Evolutionary conservation across 768 basidiomycete genomes (phyloP).

Genomic region (Leucosporidium creatinivorum): DNA sequence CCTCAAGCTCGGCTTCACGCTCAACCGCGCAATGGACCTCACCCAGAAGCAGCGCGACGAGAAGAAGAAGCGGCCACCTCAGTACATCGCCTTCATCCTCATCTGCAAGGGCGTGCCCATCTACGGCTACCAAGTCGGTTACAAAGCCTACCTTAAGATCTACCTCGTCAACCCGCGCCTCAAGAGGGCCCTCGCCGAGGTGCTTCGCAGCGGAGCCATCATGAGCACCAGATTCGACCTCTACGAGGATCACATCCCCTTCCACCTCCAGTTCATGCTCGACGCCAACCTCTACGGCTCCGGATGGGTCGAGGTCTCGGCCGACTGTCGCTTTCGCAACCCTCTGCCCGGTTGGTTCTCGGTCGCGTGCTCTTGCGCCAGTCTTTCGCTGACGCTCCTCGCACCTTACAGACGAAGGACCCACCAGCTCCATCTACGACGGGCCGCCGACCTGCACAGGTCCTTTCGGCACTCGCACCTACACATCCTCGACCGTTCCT

Average conservation of each 20-base stretch:
- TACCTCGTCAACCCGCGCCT: slow-evolving; percentile 62
- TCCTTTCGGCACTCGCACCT: slow-evolving; percentile 29
- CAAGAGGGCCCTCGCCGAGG: slow-evolving; percentile 61
- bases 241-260: slow-evolving; percentile 86
- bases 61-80: slow-evolving; percentile 47
- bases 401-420: slow-evolving; percentile 7
- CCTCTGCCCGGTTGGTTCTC: slow-evolving; percentile 42
- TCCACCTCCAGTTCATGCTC: slow-evolving; percentile 80
- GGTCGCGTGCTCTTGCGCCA: background rate
- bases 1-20: slow-evolving; percentile 58
- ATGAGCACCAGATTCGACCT: slow-evolving; percentile 50
- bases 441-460: slow-evolving; percentile 17
- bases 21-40: slow-evolving; percentile 78
- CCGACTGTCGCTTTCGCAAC: slow-evolving; percentile 47
- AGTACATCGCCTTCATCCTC: slow-evolving; percentile 58
- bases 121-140: slow-evolving; percentile 83
- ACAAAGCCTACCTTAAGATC: slow-evolving; percentile 83
- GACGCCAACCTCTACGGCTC: slow-evolving; percentile 94
- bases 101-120: slow-evolving; percentile 92
- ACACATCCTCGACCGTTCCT: slow-evolving; percentile 39
- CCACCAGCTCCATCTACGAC: background rate
- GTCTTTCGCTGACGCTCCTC: background rate
- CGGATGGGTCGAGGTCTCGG: slow-evolving; percentile 66
- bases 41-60: slow-evolving; percentile 64
- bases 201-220: slow-evolving; percentile 73